A percentile compares a stretch with the other conserved stretches of the same genome.
These are phyloP conservation scores for Colletotrichum trifolii DNA, from an alignment of 2,329 filamentous ascomycete species.

Conservation along the genomic window DNA sequence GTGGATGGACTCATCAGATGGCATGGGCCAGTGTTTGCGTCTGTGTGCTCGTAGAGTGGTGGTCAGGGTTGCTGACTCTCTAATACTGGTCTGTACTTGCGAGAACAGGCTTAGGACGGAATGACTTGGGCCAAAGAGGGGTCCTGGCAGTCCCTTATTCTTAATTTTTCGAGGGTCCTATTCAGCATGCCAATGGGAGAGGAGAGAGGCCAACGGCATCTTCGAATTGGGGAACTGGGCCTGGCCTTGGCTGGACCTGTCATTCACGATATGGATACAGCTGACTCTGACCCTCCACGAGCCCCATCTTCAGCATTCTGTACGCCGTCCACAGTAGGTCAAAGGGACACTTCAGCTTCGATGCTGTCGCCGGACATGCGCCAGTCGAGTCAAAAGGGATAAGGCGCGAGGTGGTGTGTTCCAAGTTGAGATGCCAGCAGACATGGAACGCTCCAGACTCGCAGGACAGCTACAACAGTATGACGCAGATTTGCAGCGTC, in stretches of 20 bases:
- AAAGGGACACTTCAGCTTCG: no score
- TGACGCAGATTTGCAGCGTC: conserved; percentile 31
- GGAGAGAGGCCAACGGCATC: conserved; percentile 19
- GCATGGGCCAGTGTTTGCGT: no score
- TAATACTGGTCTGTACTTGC: no score
- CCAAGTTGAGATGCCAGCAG: conserved; percentile 6
- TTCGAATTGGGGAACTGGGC: conserved; percentile 8
- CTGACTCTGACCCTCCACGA: not conserved
- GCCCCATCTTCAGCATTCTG: not conserved
- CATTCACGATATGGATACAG: conserved; percentile 1
- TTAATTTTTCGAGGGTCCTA: conserved; percentile 26
- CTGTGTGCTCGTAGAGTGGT: no score
- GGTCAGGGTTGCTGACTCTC: no score
- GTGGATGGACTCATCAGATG: no score
- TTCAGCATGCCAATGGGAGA: not conserved
- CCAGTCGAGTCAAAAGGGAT: conserved; percentile 1
- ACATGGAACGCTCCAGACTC: not conserved
- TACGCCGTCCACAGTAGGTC: not conserved
- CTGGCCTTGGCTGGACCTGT: conserved; percentile 15
- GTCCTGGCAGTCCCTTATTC: conserved; percentile 27
- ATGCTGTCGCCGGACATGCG: no score
- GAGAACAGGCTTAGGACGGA: conserved; percentile 9
- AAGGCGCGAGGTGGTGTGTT: conserved; percentile 24
- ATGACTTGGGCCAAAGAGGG: conserved; percentile 22
- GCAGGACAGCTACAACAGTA: not conserved